These are phyloP conservation scores for Pestalotiopsis sp. DNA, from an alignment of 2,329 filamentous ascomycete genomes.

Conservation along the genomic window DNA sequence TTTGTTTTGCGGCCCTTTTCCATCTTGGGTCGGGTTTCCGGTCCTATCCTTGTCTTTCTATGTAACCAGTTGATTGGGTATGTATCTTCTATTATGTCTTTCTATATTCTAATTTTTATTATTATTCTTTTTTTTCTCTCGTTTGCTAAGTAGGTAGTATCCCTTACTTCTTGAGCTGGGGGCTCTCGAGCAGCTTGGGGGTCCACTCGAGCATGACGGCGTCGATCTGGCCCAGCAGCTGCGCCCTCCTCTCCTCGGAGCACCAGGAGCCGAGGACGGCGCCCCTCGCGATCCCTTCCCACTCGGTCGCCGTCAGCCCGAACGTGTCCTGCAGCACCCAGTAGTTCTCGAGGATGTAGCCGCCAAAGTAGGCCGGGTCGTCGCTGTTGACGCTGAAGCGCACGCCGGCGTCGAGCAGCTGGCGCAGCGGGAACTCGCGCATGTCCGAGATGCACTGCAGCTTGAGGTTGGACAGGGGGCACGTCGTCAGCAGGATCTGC, in stretches of 20 bases:
- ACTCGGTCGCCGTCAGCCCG: constrained; percentile 63
- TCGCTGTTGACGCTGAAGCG: constrained; percentile 75
- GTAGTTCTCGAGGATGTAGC: constrained; percentile 76
- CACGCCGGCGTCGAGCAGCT: constrained; percentile 65
- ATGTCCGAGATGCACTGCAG: constrained; percentile 60
- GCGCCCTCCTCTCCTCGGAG: constrained; percentile 60
- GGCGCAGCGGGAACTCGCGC: constrained; percentile 65
- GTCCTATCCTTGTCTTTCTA: no score
- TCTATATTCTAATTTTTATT: neutral
- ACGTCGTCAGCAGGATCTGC: constrained; percentile 68
- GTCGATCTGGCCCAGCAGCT: constrained; percentile 53
- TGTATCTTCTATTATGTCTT: neutral
- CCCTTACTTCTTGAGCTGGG: neutral
- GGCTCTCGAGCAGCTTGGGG: constrained; percentile 6
- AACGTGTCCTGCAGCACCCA: constrained; percentile 76
- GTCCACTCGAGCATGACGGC: constrained; percentile 32
- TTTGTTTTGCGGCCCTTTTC: no score
- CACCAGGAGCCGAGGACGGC: constrained; percentile 74
- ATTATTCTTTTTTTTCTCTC: neutral
- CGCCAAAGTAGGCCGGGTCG: constrained; percentile 76
- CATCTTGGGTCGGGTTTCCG: no score
- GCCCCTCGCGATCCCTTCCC: constrained; percentile 64
- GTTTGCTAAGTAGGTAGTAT: neutral
- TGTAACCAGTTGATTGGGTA: no score
- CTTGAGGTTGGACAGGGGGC: constrained; percentile 73